phyloP scores from a whole-genome alignment of 116 monocot species.

The Trichopus zeylanicus region DNA sequence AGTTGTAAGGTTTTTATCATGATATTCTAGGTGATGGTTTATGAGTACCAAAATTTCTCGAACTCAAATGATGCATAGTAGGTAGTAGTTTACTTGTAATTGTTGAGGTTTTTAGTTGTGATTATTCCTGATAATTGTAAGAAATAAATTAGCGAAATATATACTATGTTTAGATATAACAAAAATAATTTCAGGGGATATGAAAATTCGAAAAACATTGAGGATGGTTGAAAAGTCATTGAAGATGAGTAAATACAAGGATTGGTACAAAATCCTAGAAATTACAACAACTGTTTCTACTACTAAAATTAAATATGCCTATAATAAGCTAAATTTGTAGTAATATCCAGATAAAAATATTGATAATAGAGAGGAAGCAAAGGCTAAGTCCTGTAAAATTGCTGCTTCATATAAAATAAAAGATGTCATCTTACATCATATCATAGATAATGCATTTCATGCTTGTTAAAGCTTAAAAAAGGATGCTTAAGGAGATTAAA shows the following conservation, averaged over 20 bases:
- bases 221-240: slow-evolving; percentile 86
- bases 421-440: neutral
- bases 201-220: slow-evolving; percentile 71
- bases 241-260: slow-evolving; percentile 89
- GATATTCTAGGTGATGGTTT: no score
- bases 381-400: slow-evolving; percentile 74
- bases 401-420: slow-evolving; percentile 96
- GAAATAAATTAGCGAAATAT: neutral
- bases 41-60: no score
- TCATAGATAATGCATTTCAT: no score
- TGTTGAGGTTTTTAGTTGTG: no score
- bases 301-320: slow-evolving; percentile 86
- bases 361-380: slow-evolving; percentile 88
- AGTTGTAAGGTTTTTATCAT: no score
- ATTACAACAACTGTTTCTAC: slow-evolving; percentile 75
- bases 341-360: slow-evolving; percentile 99
- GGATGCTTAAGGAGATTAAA: no score
- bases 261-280: slow-evolving; percentile 94
- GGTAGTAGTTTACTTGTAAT: no score
- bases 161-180: neutral
- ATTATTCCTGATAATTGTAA: no score
- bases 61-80: no score
- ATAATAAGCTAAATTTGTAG: slow-evolving; percentile 95
- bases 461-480: no score
- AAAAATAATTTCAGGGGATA: slow-evolving; percentile 39